Conservation (phyloP, 305 asterid genomes). For the Fraxinus platypoda region DNA sequence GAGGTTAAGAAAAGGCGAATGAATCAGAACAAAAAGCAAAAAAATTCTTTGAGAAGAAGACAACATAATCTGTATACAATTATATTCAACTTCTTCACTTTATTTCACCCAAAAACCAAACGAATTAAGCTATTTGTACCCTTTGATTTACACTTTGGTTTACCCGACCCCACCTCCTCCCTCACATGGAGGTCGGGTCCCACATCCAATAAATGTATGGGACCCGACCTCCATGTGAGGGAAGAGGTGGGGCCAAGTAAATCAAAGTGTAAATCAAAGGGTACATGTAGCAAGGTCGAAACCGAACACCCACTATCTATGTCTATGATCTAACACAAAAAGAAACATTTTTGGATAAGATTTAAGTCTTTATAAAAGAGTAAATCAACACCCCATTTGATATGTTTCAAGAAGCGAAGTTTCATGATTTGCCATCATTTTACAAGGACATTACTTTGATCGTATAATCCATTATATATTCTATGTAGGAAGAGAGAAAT, state of each 20-base stretch:
- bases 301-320: slow-evolving; percentile 67
- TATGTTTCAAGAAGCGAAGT: slow-evolving; percentile 27
- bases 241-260: no score
- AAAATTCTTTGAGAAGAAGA: slow-evolving; percentile 41
- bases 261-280: no score
- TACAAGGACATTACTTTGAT: background rate
- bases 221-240: no score
- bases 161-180: no score
- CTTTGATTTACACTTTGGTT: no score
- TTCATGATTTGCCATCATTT: background rate
- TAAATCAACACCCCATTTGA: slow-evolving; percentile 34
- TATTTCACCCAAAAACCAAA: slow-evolving; percentile 50
- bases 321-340: slow-evolving; percentile 48
- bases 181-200: no score
- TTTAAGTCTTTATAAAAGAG: slow-evolving; percentile 8
- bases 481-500: background rate
- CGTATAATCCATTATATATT: background rate
- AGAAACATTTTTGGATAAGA: slow-evolving; percentile 15
- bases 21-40: slow-evolving; percentile 52
- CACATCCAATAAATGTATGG: no score
- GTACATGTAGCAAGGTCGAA: no score
- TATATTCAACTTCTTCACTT: slow-evolving; percentile 44
- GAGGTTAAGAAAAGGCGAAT: slow-evolving; percentile 39
- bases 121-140: no score
- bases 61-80: slow-evolving; percentile 35